Base-by-base conservation (phyloP, 2,329 filamentous ascomycete species). In the Colletotrichum sidae region DNA sequence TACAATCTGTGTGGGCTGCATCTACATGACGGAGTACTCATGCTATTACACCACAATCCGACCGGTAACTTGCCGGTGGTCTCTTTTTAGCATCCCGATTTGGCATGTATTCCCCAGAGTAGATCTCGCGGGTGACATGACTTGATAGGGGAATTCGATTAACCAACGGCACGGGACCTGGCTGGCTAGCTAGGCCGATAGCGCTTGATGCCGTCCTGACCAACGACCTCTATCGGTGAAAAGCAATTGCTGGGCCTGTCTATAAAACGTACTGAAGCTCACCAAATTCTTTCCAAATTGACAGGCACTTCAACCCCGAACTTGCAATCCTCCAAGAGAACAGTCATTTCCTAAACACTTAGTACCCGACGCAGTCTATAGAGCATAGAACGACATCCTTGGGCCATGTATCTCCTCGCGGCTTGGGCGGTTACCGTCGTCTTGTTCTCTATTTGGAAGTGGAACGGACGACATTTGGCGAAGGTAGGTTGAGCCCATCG, bases 361-460 rank as follows among this genome's bases (percentile, higher is more conserved):
- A 25, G 25, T 25, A 5, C 25, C 25, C 25, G 25, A 25, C 25
- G 25, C 25, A 25, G 25, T 25, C 25, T 25, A 25, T 25, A 25
- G 25, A 25, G 1, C 4, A 25, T 25, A 25, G 25, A 25, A 25
- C 25, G 25, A 25, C 25, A 13, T 50, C 47, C 35, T 13, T 34
- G 13, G 38, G n/a, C 10, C 6, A 66, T 66, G 63, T 63, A 39
- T 35, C 34, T 57, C n/a, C 10, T 49, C 35, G 37, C 38, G 8
- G 39, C 54, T 35, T 65, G 59, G 15, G 54, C 54, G n/a, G 12
- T 63, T 33, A 42, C 59, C 34, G 8, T 66, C 5, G 33, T 45
- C 9, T 12, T 63, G 4, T 42, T 57, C 10, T 57, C 17, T 7
- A 10, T 17, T 25, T 63, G 63, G 63, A 25, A 47, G 53, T 53